A percentile compares a stretch with the other conserved stretches of the same genome.
These are phyloP conservation scores for Cnidoscolus chayamansa DNA, from an alignment of 441 rosid genomes.

Conservation along the genomic window DNA sequence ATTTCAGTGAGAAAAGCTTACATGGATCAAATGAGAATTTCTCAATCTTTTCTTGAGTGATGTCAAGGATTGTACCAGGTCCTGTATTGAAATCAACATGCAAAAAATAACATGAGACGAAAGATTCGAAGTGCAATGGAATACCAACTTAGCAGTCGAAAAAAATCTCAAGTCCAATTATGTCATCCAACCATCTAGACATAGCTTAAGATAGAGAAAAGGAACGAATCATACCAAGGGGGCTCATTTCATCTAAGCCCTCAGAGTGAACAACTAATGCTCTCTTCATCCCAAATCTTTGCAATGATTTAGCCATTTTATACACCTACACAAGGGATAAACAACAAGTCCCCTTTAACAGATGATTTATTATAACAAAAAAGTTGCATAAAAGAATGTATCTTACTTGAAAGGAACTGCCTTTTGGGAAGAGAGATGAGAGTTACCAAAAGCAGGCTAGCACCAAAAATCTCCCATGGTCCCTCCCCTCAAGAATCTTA, in stretches of 20 bases:
- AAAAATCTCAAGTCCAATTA: not conserved
- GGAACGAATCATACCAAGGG: constrained; percentile 55
- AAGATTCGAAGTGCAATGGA: not conserved
- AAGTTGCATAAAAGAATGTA: not conserved
- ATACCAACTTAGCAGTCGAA: not conserved
- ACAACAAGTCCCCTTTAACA: constrained; percentile 7
- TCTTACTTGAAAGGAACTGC: not conserved
- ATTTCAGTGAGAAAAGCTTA: constrained; percentile 28
- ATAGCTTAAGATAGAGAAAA: not conserved
- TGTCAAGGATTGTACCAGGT: constrained; percentile 63
- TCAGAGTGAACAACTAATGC: constrained; percentile 91
- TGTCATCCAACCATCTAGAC: not conserved
- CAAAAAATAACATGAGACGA: constrained; percentile 9
- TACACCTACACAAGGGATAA: constrained; percentile 49
- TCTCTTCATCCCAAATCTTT: constrained; percentile 82
- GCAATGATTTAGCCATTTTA: constrained; percentile 92
- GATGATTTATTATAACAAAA: constrained; percentile 1
- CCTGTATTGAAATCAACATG: constrained; percentile 39
- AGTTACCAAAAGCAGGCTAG: too few species aligned
- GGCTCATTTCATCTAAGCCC: constrained; percentile 97
- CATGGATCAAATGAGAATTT: constrained; percentile 84
- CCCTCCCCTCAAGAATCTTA: not conserved
- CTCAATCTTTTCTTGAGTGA: constrained; percentile 63
- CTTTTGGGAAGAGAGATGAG: too few species aligned
- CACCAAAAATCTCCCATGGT: not conserved